phyloP scores from a whole-genome alignment of 495 filamentous ascomycete genomes.

The Aspergillus cavernicola region DNA sequence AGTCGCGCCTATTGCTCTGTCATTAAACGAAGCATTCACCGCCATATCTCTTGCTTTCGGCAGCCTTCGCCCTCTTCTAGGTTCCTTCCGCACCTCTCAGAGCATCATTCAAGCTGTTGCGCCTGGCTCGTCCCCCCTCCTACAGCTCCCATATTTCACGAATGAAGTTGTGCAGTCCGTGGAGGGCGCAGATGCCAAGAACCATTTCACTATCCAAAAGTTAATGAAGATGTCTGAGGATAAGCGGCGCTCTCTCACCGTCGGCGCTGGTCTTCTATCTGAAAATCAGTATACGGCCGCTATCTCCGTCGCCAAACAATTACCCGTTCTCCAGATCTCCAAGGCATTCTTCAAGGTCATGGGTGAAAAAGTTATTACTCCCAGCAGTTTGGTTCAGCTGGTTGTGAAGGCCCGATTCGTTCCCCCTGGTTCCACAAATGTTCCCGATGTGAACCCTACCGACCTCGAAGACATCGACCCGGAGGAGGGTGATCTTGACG shows the following conservation, averaged over 20 bases:
- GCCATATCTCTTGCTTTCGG: constrained; percentile 85
- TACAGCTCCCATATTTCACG: constrained; percentile 90
- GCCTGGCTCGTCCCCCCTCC: constrained; percentile 77
- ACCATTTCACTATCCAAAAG: constrained; percentile 73
- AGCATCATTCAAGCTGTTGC: constrained; percentile 84
- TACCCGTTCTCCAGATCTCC: constrained; percentile 80
- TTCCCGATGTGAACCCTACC: constrained; percentile 67
- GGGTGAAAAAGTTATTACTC: constrained; percentile 87
- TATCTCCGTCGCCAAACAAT: constrained; percentile 69
- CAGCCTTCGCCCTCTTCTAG: constrained; percentile 74
- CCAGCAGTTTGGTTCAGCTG: constrained; percentile 88
- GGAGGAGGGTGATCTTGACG: constrained; percentile 87
- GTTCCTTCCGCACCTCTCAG: constrained; percentile 78
- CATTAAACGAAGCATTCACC: constrained; percentile 78
- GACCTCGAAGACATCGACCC: constrained; percentile 91
- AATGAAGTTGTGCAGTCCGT: constrained; percentile 66
- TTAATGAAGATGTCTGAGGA: constrained; percentile 81
- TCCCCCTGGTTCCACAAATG: constrained; percentile 70
- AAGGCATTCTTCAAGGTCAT: constrained; percentile 98
- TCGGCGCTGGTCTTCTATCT: constrained; percentile 65
- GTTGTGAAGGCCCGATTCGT: constrained; percentile 94
- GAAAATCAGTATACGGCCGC: constrained; percentile 74
- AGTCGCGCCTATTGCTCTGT: constrained; percentile 78
- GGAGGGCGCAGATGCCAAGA: constrained; percentile 67
- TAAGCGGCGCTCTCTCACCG: constrained; percentile 64